A percentile compares a stretch with the other conserved stretches of the same genome.
phyloP scores from a whole-genome alignment of 441 rosid genomes.

The Gossypium laxum region DNA sequence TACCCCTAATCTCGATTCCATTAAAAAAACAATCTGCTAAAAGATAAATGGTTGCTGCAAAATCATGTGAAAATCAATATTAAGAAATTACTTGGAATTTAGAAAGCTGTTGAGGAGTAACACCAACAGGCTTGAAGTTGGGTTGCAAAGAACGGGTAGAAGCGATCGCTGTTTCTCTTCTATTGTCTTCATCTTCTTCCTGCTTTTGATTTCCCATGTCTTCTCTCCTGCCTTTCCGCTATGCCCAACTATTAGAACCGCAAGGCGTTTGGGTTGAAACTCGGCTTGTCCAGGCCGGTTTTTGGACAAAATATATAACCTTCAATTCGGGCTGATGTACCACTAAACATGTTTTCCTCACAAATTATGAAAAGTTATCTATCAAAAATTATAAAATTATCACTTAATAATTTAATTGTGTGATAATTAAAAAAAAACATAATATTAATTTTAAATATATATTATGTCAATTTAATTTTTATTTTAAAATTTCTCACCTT shows the following conservation, averaged over 20 bases:
- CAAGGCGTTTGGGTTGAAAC: neutral
- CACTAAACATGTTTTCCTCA: too few species aligned
- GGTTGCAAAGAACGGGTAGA: slow-evolving; percentile 39
- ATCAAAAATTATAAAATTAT: too few species aligned
- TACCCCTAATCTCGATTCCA: neutral
- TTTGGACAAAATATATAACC: too few species aligned
- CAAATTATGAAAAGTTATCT: too few species aligned
- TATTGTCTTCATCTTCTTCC: slow-evolving; percentile 39
- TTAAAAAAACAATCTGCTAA: neutral
- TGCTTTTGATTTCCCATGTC: slow-evolving; percentile 4
- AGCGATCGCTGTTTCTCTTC: slow-evolving; percentile 58
- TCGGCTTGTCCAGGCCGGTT: too few species aligned
- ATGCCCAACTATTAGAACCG: neutral
- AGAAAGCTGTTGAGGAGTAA: slow-evolving; percentile 44
- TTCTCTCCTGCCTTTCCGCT: neutral
- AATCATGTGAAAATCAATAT: neutral
- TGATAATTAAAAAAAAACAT: too few species aligned
- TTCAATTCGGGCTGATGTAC: too few species aligned
- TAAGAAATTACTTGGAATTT: slow-evolving; percentile 45
- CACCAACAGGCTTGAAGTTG: slow-evolving; percentile 35
- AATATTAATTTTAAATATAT: too few species aligned
- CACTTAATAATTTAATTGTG: too few species aligned
- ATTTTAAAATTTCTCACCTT: too few species aligned
- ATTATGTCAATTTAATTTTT: too few species aligned
- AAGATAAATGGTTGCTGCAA: neutral